Conservation (phyloP, 306 rosid genomes). For the Pyrus communis region DNA sequence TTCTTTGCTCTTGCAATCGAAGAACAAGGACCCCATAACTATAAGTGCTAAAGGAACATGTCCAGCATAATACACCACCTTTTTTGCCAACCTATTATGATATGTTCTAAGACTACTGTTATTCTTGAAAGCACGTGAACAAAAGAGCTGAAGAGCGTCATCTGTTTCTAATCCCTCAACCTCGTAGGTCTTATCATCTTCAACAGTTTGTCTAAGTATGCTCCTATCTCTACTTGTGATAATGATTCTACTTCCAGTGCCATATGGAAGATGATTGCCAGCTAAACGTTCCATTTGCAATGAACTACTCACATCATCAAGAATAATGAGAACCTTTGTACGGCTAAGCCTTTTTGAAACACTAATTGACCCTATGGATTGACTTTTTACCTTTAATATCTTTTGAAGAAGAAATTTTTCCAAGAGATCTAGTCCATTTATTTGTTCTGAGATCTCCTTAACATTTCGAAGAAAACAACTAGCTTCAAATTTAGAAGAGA, state of each 20-base stretch:
- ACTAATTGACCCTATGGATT: fast-evolving
- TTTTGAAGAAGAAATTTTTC: no score
- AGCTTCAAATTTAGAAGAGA: no score
- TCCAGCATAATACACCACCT: background rate
- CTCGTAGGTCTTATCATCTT: no score
- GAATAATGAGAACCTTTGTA: background rate
- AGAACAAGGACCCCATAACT: background rate
- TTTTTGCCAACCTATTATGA: background rate
- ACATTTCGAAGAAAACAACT: no score
- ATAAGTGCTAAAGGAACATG: background rate
- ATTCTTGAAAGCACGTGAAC: no score
- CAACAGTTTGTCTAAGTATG: no score
- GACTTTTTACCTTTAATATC: no score
- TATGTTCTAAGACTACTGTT: no score
- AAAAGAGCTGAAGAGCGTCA: no score
- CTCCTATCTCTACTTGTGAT: background rate
- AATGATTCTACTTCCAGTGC: background rate
- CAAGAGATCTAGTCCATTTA: no score
- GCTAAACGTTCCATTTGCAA: background rate
- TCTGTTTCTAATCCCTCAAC: no score
- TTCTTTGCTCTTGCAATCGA: background rate
- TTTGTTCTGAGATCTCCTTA: no score
- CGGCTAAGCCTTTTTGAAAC: background rate
- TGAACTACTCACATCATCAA: constrained; percentile 10
- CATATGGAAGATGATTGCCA: background rate